Conservation (phyloP, 441 rosid species). For the Croton laevigatus region DNA sequence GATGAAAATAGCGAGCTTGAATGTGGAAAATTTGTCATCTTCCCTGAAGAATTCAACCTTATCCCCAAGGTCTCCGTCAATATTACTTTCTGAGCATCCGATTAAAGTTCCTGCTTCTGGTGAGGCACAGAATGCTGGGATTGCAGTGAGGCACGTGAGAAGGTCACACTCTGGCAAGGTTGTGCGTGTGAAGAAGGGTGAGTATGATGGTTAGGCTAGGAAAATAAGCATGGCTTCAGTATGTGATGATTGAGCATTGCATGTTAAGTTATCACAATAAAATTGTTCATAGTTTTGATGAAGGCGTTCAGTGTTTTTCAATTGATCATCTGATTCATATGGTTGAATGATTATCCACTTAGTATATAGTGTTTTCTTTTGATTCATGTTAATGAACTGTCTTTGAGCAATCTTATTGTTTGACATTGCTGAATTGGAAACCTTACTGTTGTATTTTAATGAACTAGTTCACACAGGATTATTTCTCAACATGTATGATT, state of each 20-base stretch:
- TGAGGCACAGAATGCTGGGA: slow-evolving; percentile 61
- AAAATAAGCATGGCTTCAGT: neutral
- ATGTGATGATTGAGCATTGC: neutral
- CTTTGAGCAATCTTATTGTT: neutral
- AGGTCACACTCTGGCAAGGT: slow-evolving; percentile 86
- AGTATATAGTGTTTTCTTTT: neutral
- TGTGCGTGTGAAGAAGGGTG: slow-evolving; percentile 85
- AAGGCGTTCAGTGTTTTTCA: neutral
- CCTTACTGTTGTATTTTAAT: neutral
- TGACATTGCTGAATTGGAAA: neutral
- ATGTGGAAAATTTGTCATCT: slow-evolving; percentile 49
- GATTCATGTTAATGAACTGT: neutral
- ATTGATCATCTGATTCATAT: neutral
- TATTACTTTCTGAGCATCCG: slow-evolving; percentile 56
- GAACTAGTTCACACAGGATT: neutral
- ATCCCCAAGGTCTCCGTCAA: slow-evolving; percentile 66
- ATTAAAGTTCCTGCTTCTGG: slow-evolving; percentile 59
- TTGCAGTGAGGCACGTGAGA: slow-evolving; percentile 72
- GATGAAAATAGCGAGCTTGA: slow-evolving; percentile 70
- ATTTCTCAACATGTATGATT: neutral
- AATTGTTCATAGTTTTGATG: neutral
- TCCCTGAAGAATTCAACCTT: slow-evolving; percentile 60
- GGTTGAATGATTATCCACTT: neutral
- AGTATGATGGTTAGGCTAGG: slow-evolving; percentile 14
- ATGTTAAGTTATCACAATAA: neutral